Conservation (phyloP, 768 basidiomycete genomes). For the Trametes villosa region DNA sequence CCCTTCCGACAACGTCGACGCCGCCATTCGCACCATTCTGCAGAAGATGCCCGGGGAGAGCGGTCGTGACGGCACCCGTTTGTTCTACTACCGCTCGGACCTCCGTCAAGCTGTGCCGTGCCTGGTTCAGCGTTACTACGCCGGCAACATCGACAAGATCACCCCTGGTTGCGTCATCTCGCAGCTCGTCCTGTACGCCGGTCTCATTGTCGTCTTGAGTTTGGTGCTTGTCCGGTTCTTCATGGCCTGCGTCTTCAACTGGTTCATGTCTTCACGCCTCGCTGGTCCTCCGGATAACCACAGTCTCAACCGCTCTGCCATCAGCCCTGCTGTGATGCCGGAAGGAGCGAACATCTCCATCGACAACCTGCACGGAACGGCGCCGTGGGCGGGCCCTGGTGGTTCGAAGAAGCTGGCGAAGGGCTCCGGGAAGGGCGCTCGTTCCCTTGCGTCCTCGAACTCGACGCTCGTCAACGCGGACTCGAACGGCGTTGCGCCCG, state of each 20-base stretch:
- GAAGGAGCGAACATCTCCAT: slow-evolving; percentile 95
- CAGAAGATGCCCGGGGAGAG: slow-evolving; percentile 47
- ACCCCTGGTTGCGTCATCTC: slow-evolving; percentile 96
- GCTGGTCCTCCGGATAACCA: slow-evolving; percentile 75
- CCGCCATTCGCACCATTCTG: slow-evolving; percentile 78
- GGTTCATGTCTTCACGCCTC: slow-evolving; percentile 88
- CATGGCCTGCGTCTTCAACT: slow-evolving; percentile 97
- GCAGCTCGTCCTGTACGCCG: slow-evolving; percentile 84
- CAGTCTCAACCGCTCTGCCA: slow-evolving; percentile 78
- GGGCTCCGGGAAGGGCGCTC: slow-evolving; percentile 47
- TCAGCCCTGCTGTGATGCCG: slow-evolving; percentile 95
- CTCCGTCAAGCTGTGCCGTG: slow-evolving; percentile 77
- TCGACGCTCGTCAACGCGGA: slow-evolving; percentile 55
- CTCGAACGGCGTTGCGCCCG: slow-evolving; percentile 48
- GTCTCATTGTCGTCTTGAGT: slow-evolving; percentile 87
- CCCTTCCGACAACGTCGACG: slow-evolving; percentile 77
- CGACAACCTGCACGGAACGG: slow-evolving; percentile 88
- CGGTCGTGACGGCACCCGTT: slow-evolving; percentile 89
- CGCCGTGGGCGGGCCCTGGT: slow-evolving; percentile 83
- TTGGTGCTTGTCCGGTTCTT: slow-evolving; percentile 90
- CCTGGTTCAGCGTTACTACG: slow-evolving; percentile 82
- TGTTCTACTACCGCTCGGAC: slow-evolving; percentile 75
- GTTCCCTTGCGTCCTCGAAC: slow-evolving; percentile 55
- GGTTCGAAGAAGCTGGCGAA: slow-evolving; percentile 57
- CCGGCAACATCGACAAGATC: slow-evolving; percentile 96